Evolutionary conservation across 1,284 basidiomycete genomes (phyloP).

Genomic region (Laetiporus sulphureus): DNA sequence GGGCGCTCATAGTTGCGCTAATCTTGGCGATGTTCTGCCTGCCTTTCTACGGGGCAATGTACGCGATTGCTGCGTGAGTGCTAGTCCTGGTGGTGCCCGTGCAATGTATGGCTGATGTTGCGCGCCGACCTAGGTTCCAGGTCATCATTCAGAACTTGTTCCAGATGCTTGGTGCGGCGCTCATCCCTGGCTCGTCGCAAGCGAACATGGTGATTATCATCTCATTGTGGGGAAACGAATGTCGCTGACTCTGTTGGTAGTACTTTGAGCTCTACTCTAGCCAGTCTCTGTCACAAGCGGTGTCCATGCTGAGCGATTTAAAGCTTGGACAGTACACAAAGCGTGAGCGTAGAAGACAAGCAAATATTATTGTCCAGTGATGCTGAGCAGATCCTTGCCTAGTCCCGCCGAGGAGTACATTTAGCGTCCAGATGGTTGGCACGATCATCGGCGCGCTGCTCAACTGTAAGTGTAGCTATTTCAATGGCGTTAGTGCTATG

Average conservation of each 20-base stretch:
- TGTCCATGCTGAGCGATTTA: constrained; percentile 34
- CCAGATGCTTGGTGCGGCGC: constrained; percentile 32
- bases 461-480: constrained; percentile 16
- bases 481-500: no score
- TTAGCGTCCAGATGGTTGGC: constrained; percentile 42
- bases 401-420: constrained; percentile 30
- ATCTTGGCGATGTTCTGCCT: constrained; percentile 40
- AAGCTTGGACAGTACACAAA: constrained; percentile 49
- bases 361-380: neutral
- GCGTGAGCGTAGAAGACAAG: constrained; percentile 31
- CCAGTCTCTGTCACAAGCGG: constrained; percentile 21
- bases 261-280: constrained; percentile 34
- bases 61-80: constrained; percentile 27
- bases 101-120: constrained; percentile 25
- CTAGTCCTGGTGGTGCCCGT: neutral
- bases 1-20: constrained; percentile 35
- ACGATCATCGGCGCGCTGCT: constrained; percentile 35
- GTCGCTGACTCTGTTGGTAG: neutral
- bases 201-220: constrained; percentile 32
- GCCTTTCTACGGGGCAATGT: constrained; percentile 28
- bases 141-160: constrained; percentile 9
- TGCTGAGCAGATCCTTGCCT: neutral
- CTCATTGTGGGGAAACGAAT: neutral
- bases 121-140: constrained; percentile 12
- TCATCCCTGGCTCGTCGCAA: constrained; percentile 33